Base-by-base conservation (phyloP, 805 yeast genomes). In the Yamadazyma takamatsuzukensis region DNA sequence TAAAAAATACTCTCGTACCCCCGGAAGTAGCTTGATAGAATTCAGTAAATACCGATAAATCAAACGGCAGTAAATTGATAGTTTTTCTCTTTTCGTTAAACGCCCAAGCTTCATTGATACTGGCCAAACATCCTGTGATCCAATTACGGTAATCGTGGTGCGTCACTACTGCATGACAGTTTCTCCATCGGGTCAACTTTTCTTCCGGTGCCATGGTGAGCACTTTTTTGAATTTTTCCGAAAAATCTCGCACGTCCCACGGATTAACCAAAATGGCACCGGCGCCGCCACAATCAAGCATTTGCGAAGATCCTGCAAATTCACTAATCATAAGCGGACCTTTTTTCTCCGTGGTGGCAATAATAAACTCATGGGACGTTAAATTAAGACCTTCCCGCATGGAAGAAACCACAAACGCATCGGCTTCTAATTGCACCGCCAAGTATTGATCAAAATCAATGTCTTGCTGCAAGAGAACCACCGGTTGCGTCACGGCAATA, bases 341-440 rank as follows among this genome's bases (percentile, higher is more conserved):
- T 43, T 82, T 79, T 38, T 76, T 75, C 25, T 74, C 76, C 15
- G 68, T 61, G 1, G 93, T 75, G 16, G 95, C 84, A 34, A 80
- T 81, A 25, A 88, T 74, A 54, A 83, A 93, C 55, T 93, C 98
- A 53, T 93, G 98, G 47, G 96, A 90, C 0, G 97, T 89, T 51
- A 93, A 68, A 49, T 93, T 93, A 88, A 93, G 84, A 16, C 98
- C 98, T 57, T 93, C 98, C 53, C 98, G 79, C 70, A 90, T 74
- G 2, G 96, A 84, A 7, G 94, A 80, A 2, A 90, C 96, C 27
- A 84, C 78, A 50, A 93, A 93, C 1, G 78, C 68, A 44, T 86
- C 94, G 1, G 97, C 96, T 52, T 88, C 97, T 22, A 78, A 64
- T 28, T 84, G 72, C 30, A 93, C 62, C 0, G 96, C 97, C 37